Evolutionary conservation across 2,329 filamentous ascomycete species (phyloP), one percentile per base, ranked within the genome.

Genomic region (Talaromyces sp.): DNA sequence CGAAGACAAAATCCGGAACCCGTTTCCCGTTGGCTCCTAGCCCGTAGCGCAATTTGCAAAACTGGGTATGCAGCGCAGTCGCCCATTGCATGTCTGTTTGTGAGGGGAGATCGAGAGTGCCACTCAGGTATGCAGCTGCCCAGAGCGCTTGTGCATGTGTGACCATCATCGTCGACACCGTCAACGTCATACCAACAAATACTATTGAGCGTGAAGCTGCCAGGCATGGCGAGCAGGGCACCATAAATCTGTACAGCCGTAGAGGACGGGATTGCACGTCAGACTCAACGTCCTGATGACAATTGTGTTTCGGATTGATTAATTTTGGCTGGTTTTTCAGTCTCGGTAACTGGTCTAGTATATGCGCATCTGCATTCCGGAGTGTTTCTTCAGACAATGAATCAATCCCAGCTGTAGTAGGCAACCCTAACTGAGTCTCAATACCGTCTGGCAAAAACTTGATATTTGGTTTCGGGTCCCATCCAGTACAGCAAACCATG

Each of bases 1-100:
- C 90, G 68, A 93, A 93, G 19, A 90, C 86, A 64, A 92, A 87
- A 70, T 90, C 89, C 0, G 75, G 73, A 11, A 74, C 72, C 1
- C 70, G 67, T 11, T 77, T 78, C 1, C 88, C 88, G 41, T 58
- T 43, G 67, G 85, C 86, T 0, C 88, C 89, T 0, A 64, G 72
- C 0, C 71, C 73, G 66, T 89, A 89, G 27, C 89, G 81, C 82
- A 87, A 88, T 64, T 81, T 85, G 4, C 87, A 87, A 70, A 88
- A 93, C 41, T 88, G 84, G 21, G 82, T 86, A 68, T 88, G 80
- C 53, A 91, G 75, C 26, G 86, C 81, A 0, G 87, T 84, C 65
- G 88, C 81, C 67, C 76, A 78, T 3, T 75, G 73, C 11, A 86
- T 56, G 8, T 31, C 54, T 66, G 70, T 58, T 63, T 58, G 27